These are phyloP conservation scores for Marsdenia floribunda DNA, from an alignment of 257 asterid genomes.

Conservation along the genomic window DNA sequence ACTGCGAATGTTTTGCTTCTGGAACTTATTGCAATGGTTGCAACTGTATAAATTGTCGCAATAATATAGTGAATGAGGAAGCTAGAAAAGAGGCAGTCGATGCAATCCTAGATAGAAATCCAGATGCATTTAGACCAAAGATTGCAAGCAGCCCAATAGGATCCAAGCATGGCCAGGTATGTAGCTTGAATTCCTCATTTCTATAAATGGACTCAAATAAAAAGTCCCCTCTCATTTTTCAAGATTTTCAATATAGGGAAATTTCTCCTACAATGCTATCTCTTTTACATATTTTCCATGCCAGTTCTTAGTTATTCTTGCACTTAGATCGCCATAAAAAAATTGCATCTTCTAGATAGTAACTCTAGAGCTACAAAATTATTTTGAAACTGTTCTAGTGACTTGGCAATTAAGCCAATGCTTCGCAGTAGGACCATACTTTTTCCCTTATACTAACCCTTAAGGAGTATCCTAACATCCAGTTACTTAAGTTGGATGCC, in stretches of 20 bases:
- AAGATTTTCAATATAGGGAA: neutral
- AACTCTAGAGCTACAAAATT: neutral
- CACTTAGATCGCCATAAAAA: neutral
- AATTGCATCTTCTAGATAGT: neutral
- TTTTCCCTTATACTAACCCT: neutral
- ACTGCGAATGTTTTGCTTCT: conserved; percentile 72
- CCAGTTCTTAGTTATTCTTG: neutral
- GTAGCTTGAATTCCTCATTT: conserved; percentile 18
- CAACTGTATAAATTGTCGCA: conserved; percentile 54
- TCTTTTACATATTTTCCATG: no score
- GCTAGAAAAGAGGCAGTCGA: conserved; percentile 45
- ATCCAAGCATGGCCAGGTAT: conserved; percentile 43
- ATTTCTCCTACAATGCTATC: neutral
- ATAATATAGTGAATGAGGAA: conserved; percentile 40
- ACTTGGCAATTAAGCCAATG: neutral
- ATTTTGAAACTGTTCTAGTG: neutral
- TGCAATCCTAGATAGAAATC: conserved; percentile 50
- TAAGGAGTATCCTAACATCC: neutral
- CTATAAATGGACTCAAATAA: neutral
- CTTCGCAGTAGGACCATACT: neutral
- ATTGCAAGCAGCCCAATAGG: conserved; percentile 53
- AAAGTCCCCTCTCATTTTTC: neutral
- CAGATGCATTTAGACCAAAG: conserved; percentile 64
- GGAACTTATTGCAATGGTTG: conserved; percentile 67
- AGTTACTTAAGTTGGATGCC: neutral